These are phyloP conservation scores for Myxozyma sirexii DNA, from an alignment of 805 yeast genomes.

Conservation along the genomic window DNA sequence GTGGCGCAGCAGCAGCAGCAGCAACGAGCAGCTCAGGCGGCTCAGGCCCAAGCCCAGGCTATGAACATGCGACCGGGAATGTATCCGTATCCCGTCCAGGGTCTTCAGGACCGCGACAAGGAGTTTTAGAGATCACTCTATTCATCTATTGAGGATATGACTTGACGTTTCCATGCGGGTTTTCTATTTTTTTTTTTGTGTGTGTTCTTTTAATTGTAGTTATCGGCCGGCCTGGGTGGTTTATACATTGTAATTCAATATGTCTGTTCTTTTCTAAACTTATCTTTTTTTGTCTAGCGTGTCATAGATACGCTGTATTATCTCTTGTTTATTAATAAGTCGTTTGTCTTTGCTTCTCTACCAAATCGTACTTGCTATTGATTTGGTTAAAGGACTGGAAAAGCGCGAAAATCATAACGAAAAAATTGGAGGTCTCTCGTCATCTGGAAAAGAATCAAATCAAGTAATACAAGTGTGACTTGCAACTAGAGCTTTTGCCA, in stretches of 20 bases:
- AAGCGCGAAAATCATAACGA: too few species aligned
- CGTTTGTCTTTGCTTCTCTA: background rate
- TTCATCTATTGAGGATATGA: background rate
- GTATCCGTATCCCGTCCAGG: slow-evolving; percentile 32
- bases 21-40: slow-evolving; percentile 22
- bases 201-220: background rate
- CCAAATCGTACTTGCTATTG: too few species aligned
- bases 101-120: slow-evolving; percentile 30
- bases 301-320: background rate
- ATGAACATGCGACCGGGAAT: slow-evolving; percentile 30
- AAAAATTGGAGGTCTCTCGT: too few species aligned
- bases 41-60: slow-evolving; percentile 17
- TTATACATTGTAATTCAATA: background rate
- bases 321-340: background rate
- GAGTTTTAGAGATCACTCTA: slow-evolving; percentile 16
- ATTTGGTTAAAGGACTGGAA: too few species aligned
- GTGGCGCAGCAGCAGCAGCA: slow-evolving; percentile 23
- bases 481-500: too few species aligned
- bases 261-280: background rate
- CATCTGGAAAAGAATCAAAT: too few species aligned
- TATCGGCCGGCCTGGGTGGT: background rate
- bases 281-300: background rate
- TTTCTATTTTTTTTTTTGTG: background rate
- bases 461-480: too few species aligned
- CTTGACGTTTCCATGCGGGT: background rate